These are phyloP conservation scores for Polytrichum commune DNA, from an alignment of 225 moss, liverwort and hornwort genomes.

Conservation along the genomic window DNA sequence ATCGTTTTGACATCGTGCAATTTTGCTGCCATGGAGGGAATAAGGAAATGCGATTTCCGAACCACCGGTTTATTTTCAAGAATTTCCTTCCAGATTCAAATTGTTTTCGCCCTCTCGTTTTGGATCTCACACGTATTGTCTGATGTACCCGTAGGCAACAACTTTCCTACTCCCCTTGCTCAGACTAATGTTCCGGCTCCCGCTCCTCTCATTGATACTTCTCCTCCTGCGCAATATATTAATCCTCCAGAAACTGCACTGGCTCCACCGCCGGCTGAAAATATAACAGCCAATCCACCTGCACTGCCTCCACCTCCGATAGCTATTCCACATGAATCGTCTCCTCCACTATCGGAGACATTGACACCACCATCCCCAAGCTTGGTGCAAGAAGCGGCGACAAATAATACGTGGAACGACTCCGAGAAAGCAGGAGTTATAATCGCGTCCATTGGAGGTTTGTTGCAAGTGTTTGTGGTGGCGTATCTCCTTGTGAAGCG, in stretches of 20 bases:
- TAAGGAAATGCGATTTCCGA: no score
- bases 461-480: conserved; percentile 44
- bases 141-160: not conserved
- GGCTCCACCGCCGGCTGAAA: not conserved
- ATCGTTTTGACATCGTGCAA: no score
- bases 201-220: not conserved
- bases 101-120: not conserved
- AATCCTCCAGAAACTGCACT: not conserved
- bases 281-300: not conserved
- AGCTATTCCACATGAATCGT: not conserved
- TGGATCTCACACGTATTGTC: not conserved
- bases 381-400: not conserved
- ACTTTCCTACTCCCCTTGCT: no score
- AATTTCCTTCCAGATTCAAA: no score
- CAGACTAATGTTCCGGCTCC: not conserved
- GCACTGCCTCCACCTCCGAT: not conserved
- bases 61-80: no score
- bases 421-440: conserved; percentile 38
- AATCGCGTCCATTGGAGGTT: conserved; percentile 33
- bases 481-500: conserved; percentile 41
- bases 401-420: conserved; percentile 20
- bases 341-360: not conserved
- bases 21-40: no score
- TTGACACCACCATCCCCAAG: not conserved
- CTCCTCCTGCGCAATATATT: not conserved